Base-by-base conservation (phyloP, 2,329 filamentous ascomycete species). In the Fusarium gaditjirri region DNA sequence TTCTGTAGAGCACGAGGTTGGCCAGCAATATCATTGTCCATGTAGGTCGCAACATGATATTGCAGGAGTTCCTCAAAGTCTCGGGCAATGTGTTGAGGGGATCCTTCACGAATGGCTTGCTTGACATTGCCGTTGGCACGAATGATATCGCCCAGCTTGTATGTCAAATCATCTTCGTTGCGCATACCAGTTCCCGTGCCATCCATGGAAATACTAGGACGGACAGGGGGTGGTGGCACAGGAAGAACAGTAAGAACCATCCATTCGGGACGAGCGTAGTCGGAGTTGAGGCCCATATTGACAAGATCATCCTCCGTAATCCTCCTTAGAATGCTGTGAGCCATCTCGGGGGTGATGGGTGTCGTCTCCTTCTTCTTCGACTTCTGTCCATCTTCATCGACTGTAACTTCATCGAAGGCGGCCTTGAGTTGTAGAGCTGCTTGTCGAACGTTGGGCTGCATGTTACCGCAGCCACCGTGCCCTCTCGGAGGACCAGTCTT, bases 11-110 rank as follows among this genome's bases (percentile, higher is more conserved):
- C 95, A 76, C 96, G 94, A 6, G 96, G 96, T 76, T 97, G 92
- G 54, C 95, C 95, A 71, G 97, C 96, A 83, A 98, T 98, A 81
- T 99, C 95, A 78, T 99, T 99, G 83, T 99, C 96, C 97, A 99
- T 99, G 83, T 98, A 97, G 2, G 97, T 99, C 46, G 97, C 97
- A 67, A 99, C 95, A 79, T 99, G 97, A 80, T 97, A 99, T 80
- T 99, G 97, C 41, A 99, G 86, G 36, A 99, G 85, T 71, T 92
- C 91, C 82, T 97, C 94, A 65, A 98, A 98, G 78, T 99, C 96
- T 65, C 91, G 89, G 21, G 94, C 90, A 74, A 98, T 94, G 82
- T 99, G 96, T 72, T 93, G 91, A 2, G 96, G 94, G 7, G 95
- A 95, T 63, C 96, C 96, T 81, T 98, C 94, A 65, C 93, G 90